These are phyloP conservation scores for Auricularia sp. DNA, from an alignment of 768 basidiomycete species.

Conservation along the genomic window DNA sequence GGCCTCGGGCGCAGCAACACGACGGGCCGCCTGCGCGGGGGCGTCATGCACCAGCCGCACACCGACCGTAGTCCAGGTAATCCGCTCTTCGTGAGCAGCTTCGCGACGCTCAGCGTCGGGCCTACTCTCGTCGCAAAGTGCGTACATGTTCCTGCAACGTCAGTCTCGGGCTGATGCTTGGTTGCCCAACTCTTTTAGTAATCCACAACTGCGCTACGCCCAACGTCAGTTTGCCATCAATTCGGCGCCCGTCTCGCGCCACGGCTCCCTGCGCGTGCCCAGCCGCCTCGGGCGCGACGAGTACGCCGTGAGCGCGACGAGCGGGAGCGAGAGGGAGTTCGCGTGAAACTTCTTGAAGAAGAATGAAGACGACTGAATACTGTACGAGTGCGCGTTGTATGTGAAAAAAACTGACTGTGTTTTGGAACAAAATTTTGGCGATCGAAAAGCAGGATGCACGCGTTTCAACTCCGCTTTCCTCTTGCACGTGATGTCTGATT, in stretches of 20 bases:
- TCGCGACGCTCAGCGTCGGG: neutral
- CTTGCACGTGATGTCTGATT: too few species aligned
- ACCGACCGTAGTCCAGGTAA: neutral
- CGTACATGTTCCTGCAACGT: too few species aligned
- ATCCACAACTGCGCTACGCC: neutral
- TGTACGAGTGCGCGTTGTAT: too few species aligned
- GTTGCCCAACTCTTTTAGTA: neutral
- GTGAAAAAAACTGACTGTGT: too few species aligned
- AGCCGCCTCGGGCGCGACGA: neutral
- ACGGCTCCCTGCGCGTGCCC: neutral
- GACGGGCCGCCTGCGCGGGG: neutral
- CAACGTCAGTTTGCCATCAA: neutral
- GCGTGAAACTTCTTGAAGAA: neutral
- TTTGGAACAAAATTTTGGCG: too few species aligned
- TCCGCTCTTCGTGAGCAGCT: constrained; percentile 2
- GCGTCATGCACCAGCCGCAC: neutral
- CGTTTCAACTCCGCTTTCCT: too few species aligned
- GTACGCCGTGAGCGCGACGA: constrained; percentile 1
- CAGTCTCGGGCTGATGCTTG: too few species aligned
- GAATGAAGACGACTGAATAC: too few species aligned
- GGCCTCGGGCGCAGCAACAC: neutral
- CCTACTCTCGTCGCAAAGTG: neutral
- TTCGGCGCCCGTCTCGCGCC: too few species aligned
- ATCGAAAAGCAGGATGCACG: too few species aligned
- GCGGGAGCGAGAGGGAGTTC: neutral